These are phyloP conservation scores for Paragyromitra xinjiangensis DNA, from an alignment of 495 filamentous ascomycete species.

Conservation along the genomic window DNA sequence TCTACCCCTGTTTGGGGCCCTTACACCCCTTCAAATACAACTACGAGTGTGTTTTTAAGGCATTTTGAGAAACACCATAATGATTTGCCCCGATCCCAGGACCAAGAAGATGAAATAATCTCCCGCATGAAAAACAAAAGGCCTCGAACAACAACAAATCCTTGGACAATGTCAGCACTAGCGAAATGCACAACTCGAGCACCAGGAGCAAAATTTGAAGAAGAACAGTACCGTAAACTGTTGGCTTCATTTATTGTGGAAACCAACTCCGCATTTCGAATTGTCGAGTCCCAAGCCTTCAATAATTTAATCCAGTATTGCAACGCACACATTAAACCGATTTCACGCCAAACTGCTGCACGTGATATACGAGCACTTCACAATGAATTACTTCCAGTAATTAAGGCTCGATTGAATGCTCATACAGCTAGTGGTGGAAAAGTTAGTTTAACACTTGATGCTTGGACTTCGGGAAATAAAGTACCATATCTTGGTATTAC, in stretches of 20 bases:
- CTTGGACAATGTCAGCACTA: too few relatives aligned
- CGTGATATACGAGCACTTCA: slow-evolving; percentile 14
- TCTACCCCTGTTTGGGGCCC: too few relatives aligned
- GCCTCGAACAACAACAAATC: too few relatives aligned
- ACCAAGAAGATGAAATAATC: too few relatives aligned
- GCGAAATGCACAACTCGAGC: too few relatives aligned
- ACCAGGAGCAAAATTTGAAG: not conserved
- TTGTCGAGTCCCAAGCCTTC: slow-evolving; percentile 10
- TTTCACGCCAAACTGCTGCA: slow-evolving; percentile 13
- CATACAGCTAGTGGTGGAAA: not conserved
- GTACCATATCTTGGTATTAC: slow-evolving; percentile 38
- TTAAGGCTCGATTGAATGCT: not conserved
- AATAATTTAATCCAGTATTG: slow-evolving; percentile 17
- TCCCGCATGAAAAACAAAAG: too few relatives aligned
- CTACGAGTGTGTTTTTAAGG: too few relatives aligned
- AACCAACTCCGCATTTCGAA: not conserved
- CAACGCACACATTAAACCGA: not conserved
- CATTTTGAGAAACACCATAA: too few relatives aligned
- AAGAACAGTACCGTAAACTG: not conserved
- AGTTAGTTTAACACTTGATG: slow-evolving; percentile 30
- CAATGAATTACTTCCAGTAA: not conserved
- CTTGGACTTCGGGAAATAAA: slow-evolving; percentile 25
- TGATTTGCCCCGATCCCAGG: too few relatives aligned
- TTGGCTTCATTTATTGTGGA: slow-evolving; percentile 2
- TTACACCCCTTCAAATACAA: too few relatives aligned